Conservation (phyloP, 73 alveolate genomes). For the Paramecium sonneborni region DNA sequence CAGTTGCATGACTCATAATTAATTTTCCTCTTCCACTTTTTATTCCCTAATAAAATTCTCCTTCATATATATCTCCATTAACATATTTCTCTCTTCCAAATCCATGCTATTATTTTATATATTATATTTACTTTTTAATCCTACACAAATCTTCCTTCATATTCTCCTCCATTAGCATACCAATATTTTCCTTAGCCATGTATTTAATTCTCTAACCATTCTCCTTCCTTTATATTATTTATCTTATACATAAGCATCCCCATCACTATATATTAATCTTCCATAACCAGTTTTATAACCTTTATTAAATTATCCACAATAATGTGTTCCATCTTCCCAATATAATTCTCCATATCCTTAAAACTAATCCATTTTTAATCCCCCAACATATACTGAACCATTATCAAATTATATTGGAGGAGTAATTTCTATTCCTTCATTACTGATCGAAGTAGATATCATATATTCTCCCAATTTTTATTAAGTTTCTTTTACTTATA, state of each 20-base stretch:
- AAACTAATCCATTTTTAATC: background rate
- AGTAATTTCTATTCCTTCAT: background rate
- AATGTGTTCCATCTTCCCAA: slow-evolving; percentile 72
- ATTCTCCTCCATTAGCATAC: background rate
- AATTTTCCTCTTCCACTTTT: slow-evolving; percentile 82
- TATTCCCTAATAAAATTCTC: slow-evolving; percentile 71
- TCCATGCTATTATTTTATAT: background rate
- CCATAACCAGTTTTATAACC: background rate
- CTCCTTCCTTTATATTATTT: background rate
- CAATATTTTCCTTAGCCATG: slow-evolving; percentile 35
- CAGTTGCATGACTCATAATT: slow-evolving; percentile 73
- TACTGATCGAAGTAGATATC: background rate
- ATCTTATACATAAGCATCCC: slow-evolving; percentile 1
- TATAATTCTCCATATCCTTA: slow-evolving; percentile 70
- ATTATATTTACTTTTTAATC: background rate
- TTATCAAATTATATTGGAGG: background rate
- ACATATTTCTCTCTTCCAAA: background rate
- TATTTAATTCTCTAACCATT: background rate
- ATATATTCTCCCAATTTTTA: background rate
- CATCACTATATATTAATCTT: background rate
- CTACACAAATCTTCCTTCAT: background rate
- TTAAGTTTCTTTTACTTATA: background rate
- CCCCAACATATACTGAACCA: background rate
- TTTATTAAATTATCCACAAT: slow-evolving; percentile 69
- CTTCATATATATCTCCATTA: slow-evolving; percentile 68